Base-by-base conservation (phyloP, 306 rosid species). In the Corylus avellana region DNA sequence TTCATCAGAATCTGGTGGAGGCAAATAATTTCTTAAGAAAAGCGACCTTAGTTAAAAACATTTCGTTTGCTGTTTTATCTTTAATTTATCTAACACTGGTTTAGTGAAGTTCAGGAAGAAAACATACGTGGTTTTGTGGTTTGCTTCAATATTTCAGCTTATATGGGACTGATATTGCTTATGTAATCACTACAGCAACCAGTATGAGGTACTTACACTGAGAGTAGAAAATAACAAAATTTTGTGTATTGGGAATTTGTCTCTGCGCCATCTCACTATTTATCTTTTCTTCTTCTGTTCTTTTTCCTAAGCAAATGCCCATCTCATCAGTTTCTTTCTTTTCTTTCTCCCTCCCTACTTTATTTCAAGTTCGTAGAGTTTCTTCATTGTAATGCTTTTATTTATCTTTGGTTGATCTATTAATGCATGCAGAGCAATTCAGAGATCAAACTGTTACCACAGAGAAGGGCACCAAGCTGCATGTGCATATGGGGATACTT, bases 381-480 rank as follows among this genome's bases (percentile, higher is more conserved):
- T 1, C 25, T 13, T 20, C 17, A 4, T 11, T 7, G 54, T 22
- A 3, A 14, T 18, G 18, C 70, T 48, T 39, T 75, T 5, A 42
- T 74, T 72, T 12, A 70, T 20, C 29, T 74, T 11, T 27, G 8
- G 42, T 12, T 64, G 70, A 3, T 35, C 42, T 18, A 18, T 68
- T 39, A 64, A 80, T 69, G 35, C 35, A 32, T 32, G 48, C 82
- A 93, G 98, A 76, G 98, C 97, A 1, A 94, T 94, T 74, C 86
- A 79, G 87, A 88, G 69, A 77, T 86, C 96, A 74, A 91, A 92
- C 67, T 94, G 98, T 77, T 92, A 89, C 67, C 97, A 92, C 85
- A 84, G 77, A 70, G 87, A 94, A 84, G 98, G 97, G 54, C 93
- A 94, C 77, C 4, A 89, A 0, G 93, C 93, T 75, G 81, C 92